Conservation (phyloP, 495 filamentous ascomycete species). For the Podospora anserina region DNA sequence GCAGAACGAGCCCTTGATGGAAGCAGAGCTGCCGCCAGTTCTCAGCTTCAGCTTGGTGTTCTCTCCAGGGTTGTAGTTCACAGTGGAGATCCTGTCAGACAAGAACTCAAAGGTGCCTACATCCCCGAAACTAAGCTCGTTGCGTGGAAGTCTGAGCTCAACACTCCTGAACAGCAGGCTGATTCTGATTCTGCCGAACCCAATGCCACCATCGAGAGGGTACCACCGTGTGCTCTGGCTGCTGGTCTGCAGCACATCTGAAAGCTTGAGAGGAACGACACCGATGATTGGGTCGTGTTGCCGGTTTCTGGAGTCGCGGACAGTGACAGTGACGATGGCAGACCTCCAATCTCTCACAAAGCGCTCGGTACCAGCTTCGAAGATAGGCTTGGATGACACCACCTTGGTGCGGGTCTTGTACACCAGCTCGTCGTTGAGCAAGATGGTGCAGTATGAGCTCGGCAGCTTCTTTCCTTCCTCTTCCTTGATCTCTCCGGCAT, state of each 20-base stretch:
- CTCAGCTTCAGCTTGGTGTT: slow-evolving; percentile 78
- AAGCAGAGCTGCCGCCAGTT: slow-evolving; percentile 79
- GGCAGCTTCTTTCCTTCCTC: slow-evolving; percentile 76
- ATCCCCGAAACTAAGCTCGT: slow-evolving; percentile 80
- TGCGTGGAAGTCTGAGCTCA: slow-evolving; percentile 75
- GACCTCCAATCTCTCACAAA: slow-evolving; percentile 96
- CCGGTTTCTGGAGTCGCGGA: slow-evolving; percentile 80
- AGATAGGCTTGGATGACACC: slow-evolving; percentile 89
- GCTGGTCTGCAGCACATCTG: slow-evolving; percentile 78
- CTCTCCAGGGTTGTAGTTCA: slow-evolving; percentile 54
- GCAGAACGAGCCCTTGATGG: slow-evolving; percentile 59
- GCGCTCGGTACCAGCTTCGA: slow-evolving; percentile 90
- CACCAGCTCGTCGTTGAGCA: slow-evolving; percentile 84
- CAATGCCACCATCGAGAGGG: slow-evolving; percentile 59
- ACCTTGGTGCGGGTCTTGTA: slow-evolving; percentile 91
- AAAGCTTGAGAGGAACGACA: slow-evolving; percentile 81
- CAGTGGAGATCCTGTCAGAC: slow-evolving; percentile 58
- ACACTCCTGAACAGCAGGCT: slow-evolving; percentile 83
- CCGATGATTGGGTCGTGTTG: slow-evolving; percentile 94
- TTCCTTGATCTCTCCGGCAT: slow-evolving; percentile 79
- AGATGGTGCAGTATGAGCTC: slow-evolving; percentile 86
- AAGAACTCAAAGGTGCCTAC: slow-evolving; percentile 89
- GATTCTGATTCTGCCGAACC: slow-evolving; percentile 87
- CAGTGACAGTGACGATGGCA: slow-evolving; percentile 77
- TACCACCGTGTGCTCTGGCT: slow-evolving; percentile 70